Base-by-base conservation (phyloP, 257 asterid genomes). In the Agastache rugosa region DNA sequence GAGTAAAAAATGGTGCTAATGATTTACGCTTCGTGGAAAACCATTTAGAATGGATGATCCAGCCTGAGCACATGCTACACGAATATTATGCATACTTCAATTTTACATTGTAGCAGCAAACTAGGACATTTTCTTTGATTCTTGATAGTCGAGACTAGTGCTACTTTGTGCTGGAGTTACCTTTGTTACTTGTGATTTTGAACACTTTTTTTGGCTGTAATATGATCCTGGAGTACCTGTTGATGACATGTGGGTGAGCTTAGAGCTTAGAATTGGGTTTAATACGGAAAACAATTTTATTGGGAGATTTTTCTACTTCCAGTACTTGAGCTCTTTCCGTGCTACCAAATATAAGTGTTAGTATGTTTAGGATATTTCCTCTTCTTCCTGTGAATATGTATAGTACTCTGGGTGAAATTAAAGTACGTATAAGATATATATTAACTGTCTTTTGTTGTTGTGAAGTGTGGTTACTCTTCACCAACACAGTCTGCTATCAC, bases 391-490 rank as follows among this genome's bases (percentile, higher is more conserved):
- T 69, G 61, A 58, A 12, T 45, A 41, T 41, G 3, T 50, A 45
- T 77, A 34, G 48, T 65, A 27, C 50, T 67, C 9, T 54, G 31
- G 25, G 65, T 58, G 17, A 75, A 45, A 56, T 15, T 69, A 54
- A 23, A 35, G 15, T 59, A 27, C 6, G 48, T 20, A 5, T 35
- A 16, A 47, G 63, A 54, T 78, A 41, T 70, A 41, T 70, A 74
- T 59, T 87, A 76, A 34, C 63, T 60, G 11, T 12, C 53, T 29
- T 27, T 90, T 62, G 79, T 80, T 63, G 51, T 64, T 22, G 55
- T 80, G 51, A 66, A 93, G 98, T 86, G 90, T 70, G 98, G 98
- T 55, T 93, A 82, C 83, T 87, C 97, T 23, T 90, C 97, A 11
- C 98, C 97, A 45, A 86, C 95, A 55, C 98, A 91, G 79, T 37